Evolutionary conservation across 768 basidiomycete species (phyloP).

Genomic region (Coprinopsis sp.): DNA sequence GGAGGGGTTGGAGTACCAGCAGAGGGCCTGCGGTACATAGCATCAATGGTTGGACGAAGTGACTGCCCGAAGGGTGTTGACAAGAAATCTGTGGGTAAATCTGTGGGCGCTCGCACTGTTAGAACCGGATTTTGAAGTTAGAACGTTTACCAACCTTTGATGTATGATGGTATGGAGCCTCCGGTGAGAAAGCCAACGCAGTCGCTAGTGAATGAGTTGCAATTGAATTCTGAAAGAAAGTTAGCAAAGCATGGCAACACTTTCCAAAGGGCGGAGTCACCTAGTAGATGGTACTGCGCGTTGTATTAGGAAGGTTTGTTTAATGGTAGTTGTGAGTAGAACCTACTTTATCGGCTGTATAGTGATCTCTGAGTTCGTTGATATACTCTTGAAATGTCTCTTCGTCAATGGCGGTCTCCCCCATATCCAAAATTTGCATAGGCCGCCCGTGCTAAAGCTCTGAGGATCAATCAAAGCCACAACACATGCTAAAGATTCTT

Average conservation of each 20-base stretch:
- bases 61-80: slow-evolving; percentile 85
- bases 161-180: slow-evolving; percentile 71
- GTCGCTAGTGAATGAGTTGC: slow-evolving; percentile 92
- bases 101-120: slow-evolving; percentile 30
- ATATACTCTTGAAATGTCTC: slow-evolving; percentile 86
- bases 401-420: slow-evolving; percentile 76
- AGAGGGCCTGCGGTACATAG: slow-evolving; percentile 69
- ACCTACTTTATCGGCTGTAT: slow-evolving; percentile 84
- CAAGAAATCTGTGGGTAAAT: slow-evolving; percentile 77
- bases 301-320: background rate
- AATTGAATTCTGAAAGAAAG: slow-evolving; percentile 70
- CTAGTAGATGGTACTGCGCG: slow-evolving; percentile 77
- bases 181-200: slow-evolving; percentile 85
- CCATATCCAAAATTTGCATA: slow-evolving; percentile 65
- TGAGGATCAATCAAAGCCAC: background rate
- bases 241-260: background rate
- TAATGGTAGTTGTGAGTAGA: background rate
- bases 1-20: slow-evolving; percentile 35
- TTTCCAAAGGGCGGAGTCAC: slow-evolving; percentile 33
- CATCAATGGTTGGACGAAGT: slow-evolving; percentile 86
- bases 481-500: slow-evolving; percentile 23
- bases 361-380: slow-evolving; percentile 65
- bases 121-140: background rate
- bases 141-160: slow-evolving; percentile 53
- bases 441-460: slow-evolving; percentile 66